Evolutionary conservation across 176 grass and related monocot genomes (phyloP).

Genomic region (Rhynchospora breviuscula): DNA sequence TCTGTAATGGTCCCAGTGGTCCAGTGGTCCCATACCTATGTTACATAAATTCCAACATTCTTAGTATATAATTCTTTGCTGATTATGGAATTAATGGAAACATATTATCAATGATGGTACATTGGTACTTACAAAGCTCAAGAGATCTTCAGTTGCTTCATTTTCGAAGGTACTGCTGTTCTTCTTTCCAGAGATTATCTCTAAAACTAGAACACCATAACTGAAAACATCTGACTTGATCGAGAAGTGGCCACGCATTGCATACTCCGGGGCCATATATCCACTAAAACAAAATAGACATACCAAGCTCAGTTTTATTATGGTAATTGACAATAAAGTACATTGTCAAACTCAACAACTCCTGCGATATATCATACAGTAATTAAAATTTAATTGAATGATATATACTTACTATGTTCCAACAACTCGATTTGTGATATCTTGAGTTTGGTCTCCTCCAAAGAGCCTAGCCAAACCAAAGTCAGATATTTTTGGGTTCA

Average conservation of each 20-base stretch:
- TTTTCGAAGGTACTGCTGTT: slow-evolving; percentile 9
- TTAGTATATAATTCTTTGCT: not conserved
- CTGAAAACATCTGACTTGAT: slow-evolving; percentile 34
- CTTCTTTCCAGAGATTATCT: slow-evolving; percentile 26
- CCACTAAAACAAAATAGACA: slow-evolving; percentile 15
- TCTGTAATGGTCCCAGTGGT: not conserved
- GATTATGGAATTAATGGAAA: not conserved
- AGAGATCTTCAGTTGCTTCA: slow-evolving; percentile 16
- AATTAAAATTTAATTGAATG: not conserved
- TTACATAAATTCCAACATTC: not conserved
- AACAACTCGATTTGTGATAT: slow-evolving; percentile 22
- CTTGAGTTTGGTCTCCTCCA: slow-evolving; percentile 34
- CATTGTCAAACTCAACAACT: not conserved
- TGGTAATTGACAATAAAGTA: not conserved
- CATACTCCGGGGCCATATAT: slow-evolving; percentile 35
- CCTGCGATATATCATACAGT: not conserved
- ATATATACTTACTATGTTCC: slow-evolving; percentile 35
- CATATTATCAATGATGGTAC: not conserved
- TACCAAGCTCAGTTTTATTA: not conserved
- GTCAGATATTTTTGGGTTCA: slow-evolving; percentile 39
- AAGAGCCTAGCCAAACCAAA: slow-evolving; percentile 40
- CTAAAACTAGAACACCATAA: slow-evolving; percentile 30
- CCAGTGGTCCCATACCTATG: slow-evolving; percentile 30
- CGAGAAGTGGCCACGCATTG: slow-evolving; percentile 17
- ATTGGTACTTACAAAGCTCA: slow-evolving; percentile 31